Base-by-base conservation (phyloP, 257 asterid genomes). In the Euphrasia confusa region DNA sequence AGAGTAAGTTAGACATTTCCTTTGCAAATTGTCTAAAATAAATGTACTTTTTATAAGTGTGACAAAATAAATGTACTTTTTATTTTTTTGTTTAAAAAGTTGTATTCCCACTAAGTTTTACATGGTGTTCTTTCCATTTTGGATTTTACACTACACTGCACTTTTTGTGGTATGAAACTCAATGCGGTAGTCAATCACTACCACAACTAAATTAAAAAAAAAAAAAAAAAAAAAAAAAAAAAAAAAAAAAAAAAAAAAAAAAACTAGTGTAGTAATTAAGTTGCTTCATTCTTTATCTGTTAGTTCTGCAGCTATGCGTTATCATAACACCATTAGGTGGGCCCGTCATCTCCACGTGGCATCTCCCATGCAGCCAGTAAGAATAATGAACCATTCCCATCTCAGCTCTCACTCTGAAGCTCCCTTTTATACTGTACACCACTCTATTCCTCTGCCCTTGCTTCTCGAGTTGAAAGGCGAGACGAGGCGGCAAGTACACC, bases 291-390 rank as follows among this genome's bases (percentile, higher is more conserved):
- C 10, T 49, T 75, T 56, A 85, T 77, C 83, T 85, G 77, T 80
- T 88, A 5, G 87, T 82, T 66, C 66, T 85, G 81, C 97, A 90
- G 76, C 69, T 75, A 53, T 75, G 95, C 21, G 82, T 56, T 14
- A 83, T 68, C 68, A 90, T 80, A 35, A 74, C 79, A 0, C 97
- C 96, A 0, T 72, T 75, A 4, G 96, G 97, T 12, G 97, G 97
- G 70, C 96, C 72, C 24, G 96, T 85, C 80, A 90, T 84, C 81
- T 81, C 94, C 32, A 90, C 32, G 62, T 59, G 75, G 71, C 97
- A 90, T 50, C 65, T 76, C 44, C 78, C 79, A 47, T 83, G 89
- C 79, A 85, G 65, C 83, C 86, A 78, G 67, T 88, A 88, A 37
- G 93, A 73, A 72, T 72, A 82, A 62, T 79, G 94, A 74, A 85